Percentiles rank a stretch among this genome's conserved stretches.
Conservation (phyloP, 164 flowering plant species). For the Tetracentron sinense region DNA sequence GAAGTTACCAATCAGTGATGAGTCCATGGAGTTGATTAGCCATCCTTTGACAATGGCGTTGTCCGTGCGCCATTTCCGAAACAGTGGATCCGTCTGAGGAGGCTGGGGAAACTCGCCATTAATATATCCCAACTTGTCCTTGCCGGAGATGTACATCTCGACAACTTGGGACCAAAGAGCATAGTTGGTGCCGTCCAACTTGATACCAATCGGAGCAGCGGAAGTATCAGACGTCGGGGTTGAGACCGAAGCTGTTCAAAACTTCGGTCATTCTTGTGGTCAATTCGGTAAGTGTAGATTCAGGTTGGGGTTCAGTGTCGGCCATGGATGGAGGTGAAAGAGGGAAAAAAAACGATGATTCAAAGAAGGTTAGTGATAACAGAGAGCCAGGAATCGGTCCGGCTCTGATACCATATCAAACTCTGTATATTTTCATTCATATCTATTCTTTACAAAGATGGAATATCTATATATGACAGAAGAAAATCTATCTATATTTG, state of each 20-base stretch:
- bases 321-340: neutral
- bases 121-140: too few species aligned
- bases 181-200: too few species aligned
- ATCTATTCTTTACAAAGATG: too few species aligned
- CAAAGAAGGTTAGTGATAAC: neutral
- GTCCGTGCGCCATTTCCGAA: too few species aligned
- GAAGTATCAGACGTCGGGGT: neutral
- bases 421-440: too few species aligned
- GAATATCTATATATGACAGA: too few species aligned
- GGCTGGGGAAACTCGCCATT: too few species aligned
- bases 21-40: too few species aligned
- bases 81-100: neutral
- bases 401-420: constrained; percentile 1
- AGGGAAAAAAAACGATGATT: neutral
- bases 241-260: neutral
- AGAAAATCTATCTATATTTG: too few species aligned
- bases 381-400: neutral
- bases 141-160: too few species aligned
- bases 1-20: neutral
- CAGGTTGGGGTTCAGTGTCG: neutral
- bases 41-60: neutral
- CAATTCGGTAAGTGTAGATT: neutral
- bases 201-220: too few species aligned
- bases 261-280: neutral
- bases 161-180: too few species aligned